A percentile compares a stretch with the other conserved stretches of the same genome.
Conservation (phyloP, 2,329 filamentous ascomycete species). For the Penicillium sclerotiorum region DNA sequence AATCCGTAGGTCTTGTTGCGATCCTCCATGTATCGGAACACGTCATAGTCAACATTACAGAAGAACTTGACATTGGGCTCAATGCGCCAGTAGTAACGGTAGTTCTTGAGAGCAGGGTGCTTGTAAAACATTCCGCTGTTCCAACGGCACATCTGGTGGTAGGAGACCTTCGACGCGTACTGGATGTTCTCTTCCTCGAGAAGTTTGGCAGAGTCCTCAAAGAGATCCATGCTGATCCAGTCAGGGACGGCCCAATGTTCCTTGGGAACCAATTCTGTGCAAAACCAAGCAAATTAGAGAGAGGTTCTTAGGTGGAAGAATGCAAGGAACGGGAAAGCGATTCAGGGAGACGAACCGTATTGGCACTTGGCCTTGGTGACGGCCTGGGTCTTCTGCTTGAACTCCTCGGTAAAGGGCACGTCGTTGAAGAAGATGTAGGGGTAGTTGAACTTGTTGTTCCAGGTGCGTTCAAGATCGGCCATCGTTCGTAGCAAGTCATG, state of each 20-base stretch:
- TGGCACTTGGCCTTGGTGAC: slow-evolving; percentile 84
- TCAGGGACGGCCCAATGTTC: slow-evolving; percentile 91
- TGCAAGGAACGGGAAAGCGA: neutral
- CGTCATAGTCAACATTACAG: slow-evolving; percentile 97
- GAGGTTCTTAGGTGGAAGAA: neutral
- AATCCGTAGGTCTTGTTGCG: slow-evolving; percentile 99
- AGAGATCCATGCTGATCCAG: slow-evolving; percentile 90
- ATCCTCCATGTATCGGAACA: slow-evolving; percentile 97
- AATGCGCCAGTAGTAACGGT: slow-evolving; percentile 96
- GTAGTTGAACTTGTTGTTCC: slow-evolving; percentile 99
- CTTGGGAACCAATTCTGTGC: slow-evolving; percentile 80
- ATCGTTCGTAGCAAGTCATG: slow-evolving; percentile 84
- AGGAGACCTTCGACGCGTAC: slow-evolving; percentile 84
- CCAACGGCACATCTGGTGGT: slow-evolving; percentile 99
- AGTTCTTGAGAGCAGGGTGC: slow-evolving; percentile 80
- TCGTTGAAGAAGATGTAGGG: slow-evolving; percentile 99
- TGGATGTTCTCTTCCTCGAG: slow-evolving; percentile 84
- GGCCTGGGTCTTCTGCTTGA: slow-evolving; percentile 78
- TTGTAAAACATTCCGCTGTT: slow-evolving; percentile 98
- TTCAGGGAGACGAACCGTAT: slow-evolving; percentile 65
- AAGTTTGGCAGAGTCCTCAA: slow-evolving; percentile 78
- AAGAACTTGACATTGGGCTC: slow-evolving; percentile 99
- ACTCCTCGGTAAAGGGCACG: slow-evolving; percentile 87
- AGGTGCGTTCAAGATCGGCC: slow-evolving; percentile 87
- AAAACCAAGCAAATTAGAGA: slow-evolving; percentile 15